phyloP scores from a whole-genome alignment of 2,329 filamentous ascomycete species.

The Hypoxylon sp. region DNA sequence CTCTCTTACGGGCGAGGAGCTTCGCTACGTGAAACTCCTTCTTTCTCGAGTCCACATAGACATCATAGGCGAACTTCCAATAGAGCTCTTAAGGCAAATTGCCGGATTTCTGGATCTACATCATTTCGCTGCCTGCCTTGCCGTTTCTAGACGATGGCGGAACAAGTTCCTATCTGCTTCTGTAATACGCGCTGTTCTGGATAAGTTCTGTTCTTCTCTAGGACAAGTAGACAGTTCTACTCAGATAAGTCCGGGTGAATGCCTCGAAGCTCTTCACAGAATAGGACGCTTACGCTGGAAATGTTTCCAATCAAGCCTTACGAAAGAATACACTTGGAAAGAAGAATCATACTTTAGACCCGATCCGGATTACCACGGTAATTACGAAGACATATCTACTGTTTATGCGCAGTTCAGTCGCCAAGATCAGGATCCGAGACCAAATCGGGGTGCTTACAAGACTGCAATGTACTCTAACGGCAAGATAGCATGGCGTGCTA shows the following conservation, averaged over 20 bases:
- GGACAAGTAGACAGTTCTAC: neutral
- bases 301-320: neutral
- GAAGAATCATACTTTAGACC: conserved; percentile 34
- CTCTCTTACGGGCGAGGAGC: conserved; percentile 34
- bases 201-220: conserved; percentile 39
- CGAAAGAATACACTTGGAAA: conserved; percentile 23
- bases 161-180: conserved; percentile 40
- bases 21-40: conserved; percentile 42
- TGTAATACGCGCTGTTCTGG: conserved; percentile 29
- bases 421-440: neutral
- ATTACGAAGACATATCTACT: conserved; percentile 11
- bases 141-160: conserved; percentile 47
- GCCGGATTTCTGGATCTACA: conserved; percentile 26
- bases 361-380: conserved; percentile 26
- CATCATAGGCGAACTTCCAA: conserved; percentile 42
- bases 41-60: conserved; percentile 32
- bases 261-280: conserved; percentile 27
- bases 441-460: no score
- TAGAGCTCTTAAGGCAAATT: conserved; percentile 43
- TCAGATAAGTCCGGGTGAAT: conserved; percentile 3
- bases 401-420: conserved; percentile 18
- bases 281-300: conserved; percentile 17
- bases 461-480: conserved; percentile 37
- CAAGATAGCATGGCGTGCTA: conserved; percentile 41
- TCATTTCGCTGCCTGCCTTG: conserved; percentile 41